Base-by-base conservation (phyloP, 345 rosid species). In the Citrus sp. region DNA sequence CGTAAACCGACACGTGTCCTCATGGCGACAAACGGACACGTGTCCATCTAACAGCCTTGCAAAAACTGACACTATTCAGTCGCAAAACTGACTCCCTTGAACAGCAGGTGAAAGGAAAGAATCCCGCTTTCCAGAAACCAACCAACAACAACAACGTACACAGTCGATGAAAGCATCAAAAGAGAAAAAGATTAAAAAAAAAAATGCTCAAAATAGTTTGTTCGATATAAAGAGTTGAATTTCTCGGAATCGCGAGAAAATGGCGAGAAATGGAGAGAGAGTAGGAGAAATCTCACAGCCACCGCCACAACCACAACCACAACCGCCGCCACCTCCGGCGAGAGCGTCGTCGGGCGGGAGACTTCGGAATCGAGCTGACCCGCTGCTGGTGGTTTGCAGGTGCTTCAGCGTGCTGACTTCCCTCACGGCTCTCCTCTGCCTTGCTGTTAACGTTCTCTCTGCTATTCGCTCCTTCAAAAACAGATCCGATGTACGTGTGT, bases 371-470 rank as follows among this genome's bases (percentile, higher is more conserved):
- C 73, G 92, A 59, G 67, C 90, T 4, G 98, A 96, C 84, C 92
- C 92, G 3, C 78, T 94, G 38, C 77, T 96, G 73, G 86, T 94
- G 4, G 86, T 92, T 3, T 96, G 98, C 79, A 85, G 91, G 30
- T 90, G 97, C 84, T 96, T 94, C 86, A 81, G 97, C 78, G 64
- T 94, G 74, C 35, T 96, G 10, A 90, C 98, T 1, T 77, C 90
- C 67, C 79, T 96, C 32, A 81, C 90, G 32, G 97, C 95, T 49
- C 76, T 92, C 67, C 92, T 96, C 62, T 96, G 99, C 83, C 75
- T 90, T 62, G 90, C 84, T 54, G 98, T 96, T 79, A 96, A 96
- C 77, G 87, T 92, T 80, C 90, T 93, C 82, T 95, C 98, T 22
- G 99, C 98, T 51, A 64, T 94, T 76, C 86, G 92, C 37, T 92